phyloP scores from a whole-genome alignment of 257 asterid species.

The Linaria vulgaris region DNA sequence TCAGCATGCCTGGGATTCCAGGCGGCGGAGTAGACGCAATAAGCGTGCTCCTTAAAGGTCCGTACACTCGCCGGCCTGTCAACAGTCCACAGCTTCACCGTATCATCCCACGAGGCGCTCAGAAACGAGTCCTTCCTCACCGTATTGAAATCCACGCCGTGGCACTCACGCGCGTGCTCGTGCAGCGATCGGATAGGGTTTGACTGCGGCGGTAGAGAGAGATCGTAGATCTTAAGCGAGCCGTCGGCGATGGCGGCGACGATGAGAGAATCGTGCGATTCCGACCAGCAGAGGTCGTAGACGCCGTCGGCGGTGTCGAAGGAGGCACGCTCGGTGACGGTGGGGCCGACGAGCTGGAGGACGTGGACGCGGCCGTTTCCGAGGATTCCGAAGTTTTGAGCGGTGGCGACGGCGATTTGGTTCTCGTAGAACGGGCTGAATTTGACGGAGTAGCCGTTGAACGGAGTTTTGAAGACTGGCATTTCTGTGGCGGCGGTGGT shows the following conservation, averaged over 20 bases:
- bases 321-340: constrained; percentile 63
- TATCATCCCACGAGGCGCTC: constrained; percentile 93
- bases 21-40: constrained; percentile 83
- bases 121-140: constrained; percentile 88
- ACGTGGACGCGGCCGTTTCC: constrained; percentile 97
- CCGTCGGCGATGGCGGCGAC: constrained; percentile 92
- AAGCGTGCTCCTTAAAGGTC: constrained; percentile 96
- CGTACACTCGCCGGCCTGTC: constrained; percentile 85
- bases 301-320: constrained; percentile 97
- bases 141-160: constrained; percentile 77
- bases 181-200: constrained; percentile 89
- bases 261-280: constrained; percentile 87
- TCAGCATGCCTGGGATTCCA: constrained; percentile 99
- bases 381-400: constrained; percentile 93
- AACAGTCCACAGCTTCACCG: constrained; percentile 91
- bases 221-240: constrained; percentile 83
- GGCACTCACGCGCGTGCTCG: constrained; percentile 92
- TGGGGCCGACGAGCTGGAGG: constrained; percentile 69
- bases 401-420: constrained; percentile 84
- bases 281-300: constrained; percentile 95
- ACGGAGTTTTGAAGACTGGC: constrained; percentile 83
- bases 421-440: constrained; percentile 93
- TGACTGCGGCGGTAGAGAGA: constrained; percentile 67
- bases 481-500: constrained; percentile 36
- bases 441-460: constrained; percentile 88